These are phyloP conservation scores for Boletellus sp. DNA, from an alignment of 1,284 basidiomycete genomes.

Conservation along the genomic window DNA sequence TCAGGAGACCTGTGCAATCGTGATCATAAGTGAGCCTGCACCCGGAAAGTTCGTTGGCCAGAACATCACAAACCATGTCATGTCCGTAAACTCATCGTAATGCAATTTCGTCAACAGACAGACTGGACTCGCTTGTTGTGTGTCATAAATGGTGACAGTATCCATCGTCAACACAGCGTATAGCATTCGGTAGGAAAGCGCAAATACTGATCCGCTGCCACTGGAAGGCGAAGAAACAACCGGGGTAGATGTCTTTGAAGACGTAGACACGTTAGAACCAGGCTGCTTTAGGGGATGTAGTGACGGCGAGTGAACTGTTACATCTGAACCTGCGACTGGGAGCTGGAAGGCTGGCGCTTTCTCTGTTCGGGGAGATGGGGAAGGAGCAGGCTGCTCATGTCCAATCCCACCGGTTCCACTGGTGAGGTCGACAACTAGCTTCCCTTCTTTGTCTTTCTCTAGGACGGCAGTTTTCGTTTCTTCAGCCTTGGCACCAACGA, in stretches of 20 bases:
- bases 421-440: constrained; percentile 58
- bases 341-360: constrained; percentile 38
- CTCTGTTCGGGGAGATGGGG: constrained; percentile 19
- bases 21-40: constrained; percentile 3
- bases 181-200: constrained; percentile 90
- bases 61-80: constrained; percentile 75
- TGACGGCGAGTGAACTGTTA: constrained; percentile 47
- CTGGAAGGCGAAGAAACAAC: constrained; percentile 23
- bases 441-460: constrained; percentile 69
- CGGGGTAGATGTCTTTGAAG: constrained; percentile 48
- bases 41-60: background rate
- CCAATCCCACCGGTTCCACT: constrained; percentile 30
- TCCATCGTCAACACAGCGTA: constrained; percentile 98
- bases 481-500: constrained; percentile 40
- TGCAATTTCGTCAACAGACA: constrained; percentile 94
- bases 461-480: constrained; percentile 52
- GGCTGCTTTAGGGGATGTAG: constrained; percentile 50
- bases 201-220: constrained; percentile 64
- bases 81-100: constrained; percentile 97
- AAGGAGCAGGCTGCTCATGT: constrained; percentile 12
- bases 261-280: constrained; percentile 48
- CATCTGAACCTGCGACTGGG: constrained; percentile 20
- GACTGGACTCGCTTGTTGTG: constrained; percentile 91
- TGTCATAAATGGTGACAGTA: constrained; percentile 93
- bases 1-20: constrained; percentile 78